A percentile compares a stretch with the other conserved stretches of the same genome.
These are phyloP conservation scores for Leptographium galeiforme DNA, from an alignment of 2,329 filamentous ascomycete species.

Conservation along the genomic window DNA sequence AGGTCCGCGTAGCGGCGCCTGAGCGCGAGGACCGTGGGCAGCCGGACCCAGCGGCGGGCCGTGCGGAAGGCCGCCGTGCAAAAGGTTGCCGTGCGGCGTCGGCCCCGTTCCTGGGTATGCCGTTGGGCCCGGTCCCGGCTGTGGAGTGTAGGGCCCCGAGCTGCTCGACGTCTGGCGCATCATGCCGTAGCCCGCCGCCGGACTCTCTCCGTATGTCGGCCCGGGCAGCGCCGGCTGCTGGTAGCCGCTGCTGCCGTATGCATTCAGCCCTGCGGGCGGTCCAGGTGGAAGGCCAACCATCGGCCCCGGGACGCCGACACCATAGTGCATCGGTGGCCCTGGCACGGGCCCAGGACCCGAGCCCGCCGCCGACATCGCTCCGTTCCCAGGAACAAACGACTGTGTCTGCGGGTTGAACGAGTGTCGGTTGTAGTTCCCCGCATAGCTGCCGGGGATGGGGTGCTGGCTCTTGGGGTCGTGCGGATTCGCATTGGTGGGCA, in stretches of 20 bases:
- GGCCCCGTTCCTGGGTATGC: background rate
- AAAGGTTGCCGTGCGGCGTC: background rate
- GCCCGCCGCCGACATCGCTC: constrained; percentile 28
- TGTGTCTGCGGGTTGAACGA: constrained; percentile 92
- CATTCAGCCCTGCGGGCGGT: background rate
- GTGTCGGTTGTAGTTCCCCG: constrained; percentile 47
- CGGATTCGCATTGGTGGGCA: constrained; percentile 56
- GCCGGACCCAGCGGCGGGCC: constrained; percentile 2
- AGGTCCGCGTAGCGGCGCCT: background rate
- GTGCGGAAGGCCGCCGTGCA: constrained; percentile 4
- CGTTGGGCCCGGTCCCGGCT: constrained; percentile 12
- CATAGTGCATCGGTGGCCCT: constrained; percentile 31
- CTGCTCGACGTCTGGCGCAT: constrained; percentile 41
- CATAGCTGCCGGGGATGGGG: constrained; percentile 67
- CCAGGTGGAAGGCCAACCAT: background rate
- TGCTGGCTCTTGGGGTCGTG: constrained; percentile 65
- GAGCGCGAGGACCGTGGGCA: background rate
- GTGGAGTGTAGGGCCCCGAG: constrained; percentile 36
- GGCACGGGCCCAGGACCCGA: background rate
- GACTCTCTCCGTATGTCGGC: constrained; percentile 28
- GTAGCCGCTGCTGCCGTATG: constrained; percentile 19
- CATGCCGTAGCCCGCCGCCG: constrained; percentile 36
- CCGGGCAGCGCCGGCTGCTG: constrained; percentile 26
- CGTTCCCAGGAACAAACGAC: constrained; percentile 63
- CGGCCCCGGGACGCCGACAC: constrained; percentile 11